Conservation (phyloP, 768 basidiomycete species). For the button mushroom (Agaricus bisporus) region DNA sequence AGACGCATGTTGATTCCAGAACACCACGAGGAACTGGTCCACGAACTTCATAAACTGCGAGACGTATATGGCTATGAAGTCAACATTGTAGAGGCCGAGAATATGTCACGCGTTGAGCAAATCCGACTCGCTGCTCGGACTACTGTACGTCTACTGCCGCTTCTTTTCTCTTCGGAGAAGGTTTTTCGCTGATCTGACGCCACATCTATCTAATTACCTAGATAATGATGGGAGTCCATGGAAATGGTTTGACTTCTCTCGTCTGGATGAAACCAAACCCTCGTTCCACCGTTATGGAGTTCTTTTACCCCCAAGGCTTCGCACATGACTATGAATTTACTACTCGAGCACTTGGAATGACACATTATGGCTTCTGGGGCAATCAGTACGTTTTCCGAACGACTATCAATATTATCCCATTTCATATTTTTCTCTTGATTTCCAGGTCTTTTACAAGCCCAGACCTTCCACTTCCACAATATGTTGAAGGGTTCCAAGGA, state of each 20-base stretch:
- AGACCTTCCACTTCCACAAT: slow-evolving; percentile 56
- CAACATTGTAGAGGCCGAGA: slow-evolving; percentile 82
- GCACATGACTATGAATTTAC: slow-evolving; percentile 84
- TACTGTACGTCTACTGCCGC: slow-evolving; percentile 50
- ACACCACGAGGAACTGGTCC: slow-evolving; percentile 76
- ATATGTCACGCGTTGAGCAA: slow-evolving; percentile 75
- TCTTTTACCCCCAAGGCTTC: slow-evolving; percentile 82
- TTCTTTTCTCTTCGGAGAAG: background rate
- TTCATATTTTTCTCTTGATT: background rate
- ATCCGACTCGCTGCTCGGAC: slow-evolving; percentile 75
- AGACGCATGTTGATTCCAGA: slow-evolving; percentile 71
- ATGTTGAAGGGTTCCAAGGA: slow-evolving; percentile 87
- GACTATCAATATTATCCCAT: background rate
- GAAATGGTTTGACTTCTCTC: slow-evolving; percentile 83
- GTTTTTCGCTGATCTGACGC: background rate
- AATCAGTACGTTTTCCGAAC: slow-evolving; percentile 36
- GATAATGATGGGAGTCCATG: slow-evolving; percentile 95
- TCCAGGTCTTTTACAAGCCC: slow-evolving; percentile 70
- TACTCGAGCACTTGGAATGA: slow-evolving; percentile 76
- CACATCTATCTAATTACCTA: slow-evolving; percentile 22
- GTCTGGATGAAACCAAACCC: slow-evolving; percentile 90
- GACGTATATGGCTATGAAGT: slow-evolving; percentile 79
- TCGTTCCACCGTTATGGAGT: slow-evolving; percentile 85
- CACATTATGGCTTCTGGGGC: slow-evolving; percentile 83
- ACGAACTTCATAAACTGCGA: slow-evolving; percentile 62